A percentile compares a stretch with the other conserved stretches of the same genome.
Evolutionary conservation across 2,329 filamentous ascomycete genomes (phyloP).

Genomic region (Colletotrichum higginsianum): DNA sequence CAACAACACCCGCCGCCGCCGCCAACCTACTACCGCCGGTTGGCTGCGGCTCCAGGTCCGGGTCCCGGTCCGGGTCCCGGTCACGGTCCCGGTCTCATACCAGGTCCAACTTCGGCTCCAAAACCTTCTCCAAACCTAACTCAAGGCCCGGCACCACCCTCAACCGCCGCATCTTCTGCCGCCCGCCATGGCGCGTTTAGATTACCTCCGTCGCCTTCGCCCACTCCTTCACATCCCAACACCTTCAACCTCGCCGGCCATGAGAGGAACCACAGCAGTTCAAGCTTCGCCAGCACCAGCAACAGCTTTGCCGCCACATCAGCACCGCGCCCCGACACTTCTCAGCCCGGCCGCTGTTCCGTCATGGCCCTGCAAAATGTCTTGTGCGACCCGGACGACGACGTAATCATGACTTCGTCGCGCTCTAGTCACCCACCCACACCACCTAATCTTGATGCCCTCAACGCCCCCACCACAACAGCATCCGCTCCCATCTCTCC

Average conservation of each 20-base stretch:
- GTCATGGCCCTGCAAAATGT: constrained; percentile 42
- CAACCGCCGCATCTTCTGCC: neutral
- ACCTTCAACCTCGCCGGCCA: neutral
- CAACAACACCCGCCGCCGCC: constrained; percentile 6
- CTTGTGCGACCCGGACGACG: constrained; percentile 37
- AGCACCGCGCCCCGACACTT: constrained; percentile 20
- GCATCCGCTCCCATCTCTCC: constrained; percentile 12
- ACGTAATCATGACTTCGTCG: constrained; percentile 15
- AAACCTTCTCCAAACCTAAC: neutral
- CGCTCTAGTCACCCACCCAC: constrained; percentile 39
- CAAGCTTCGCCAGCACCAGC: constrained; percentile 21
- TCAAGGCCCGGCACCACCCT: neutral
- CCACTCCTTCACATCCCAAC: constrained; percentile 36
- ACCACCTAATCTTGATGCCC: constrained; percentile 32
- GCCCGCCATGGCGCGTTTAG: constrained; percentile 30
- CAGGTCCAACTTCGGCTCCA: neutral
- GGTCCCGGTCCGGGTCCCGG: neutral
- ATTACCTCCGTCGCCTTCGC: constrained; percentile 37
- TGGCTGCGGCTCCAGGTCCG: constrained; percentile 23
- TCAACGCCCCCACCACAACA: constrained; percentile 5
- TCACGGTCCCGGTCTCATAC: neutral
- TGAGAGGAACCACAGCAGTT: constrained; percentile 25
- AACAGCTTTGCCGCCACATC: constrained; percentile 1
- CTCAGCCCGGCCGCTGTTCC: constrained; percentile 34
- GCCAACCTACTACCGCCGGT: constrained; percentile 23